Conservation (phyloP, 805 yeast species). For the Yarrowia deformans region DNA sequence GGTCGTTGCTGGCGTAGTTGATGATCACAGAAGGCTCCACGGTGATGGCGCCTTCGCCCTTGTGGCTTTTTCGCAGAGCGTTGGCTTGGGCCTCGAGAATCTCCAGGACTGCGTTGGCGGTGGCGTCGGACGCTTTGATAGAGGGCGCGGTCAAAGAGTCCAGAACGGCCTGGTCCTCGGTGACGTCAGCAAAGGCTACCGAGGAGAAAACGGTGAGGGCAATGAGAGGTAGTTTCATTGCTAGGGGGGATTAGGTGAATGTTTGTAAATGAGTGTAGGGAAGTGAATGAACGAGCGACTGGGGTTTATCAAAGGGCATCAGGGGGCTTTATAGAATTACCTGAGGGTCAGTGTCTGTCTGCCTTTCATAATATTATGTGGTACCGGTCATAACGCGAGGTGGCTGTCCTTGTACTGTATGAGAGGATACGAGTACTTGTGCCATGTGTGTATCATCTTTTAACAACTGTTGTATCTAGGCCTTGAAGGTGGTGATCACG, state of each 20-base stretch:
- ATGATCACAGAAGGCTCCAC: not conserved
- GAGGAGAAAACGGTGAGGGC: not conserved
- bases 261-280: not conserved
- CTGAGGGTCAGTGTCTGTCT: not conserved
- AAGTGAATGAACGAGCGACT: conserved; percentile 9
- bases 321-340: not conserved
- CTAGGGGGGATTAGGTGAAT: not conserved
- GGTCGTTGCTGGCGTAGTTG: conserved; percentile 8
- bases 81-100: not conserved
- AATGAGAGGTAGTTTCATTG: conserved; percentile 9
- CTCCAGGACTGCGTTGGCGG: not conserved
- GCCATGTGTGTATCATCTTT: too few relatives aligned
- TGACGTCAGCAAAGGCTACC: not conserved
- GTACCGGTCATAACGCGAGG: too few relatives aligned
- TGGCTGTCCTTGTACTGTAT: too few relatives aligned
- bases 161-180: conserved; percentile 5
- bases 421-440: too few relatives aligned
- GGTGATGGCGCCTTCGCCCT: not conserved
- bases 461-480: too few relatives aligned
- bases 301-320: not conserved
- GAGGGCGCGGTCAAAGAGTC: not conserved
- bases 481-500: too few relatives aligned
- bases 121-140: not conserved
- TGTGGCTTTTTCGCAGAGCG: not conserved
- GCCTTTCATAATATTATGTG: too few relatives aligned